Conservation (phyloP, 257 asterid genomes). For the Solanum verrucosum region DNA sequence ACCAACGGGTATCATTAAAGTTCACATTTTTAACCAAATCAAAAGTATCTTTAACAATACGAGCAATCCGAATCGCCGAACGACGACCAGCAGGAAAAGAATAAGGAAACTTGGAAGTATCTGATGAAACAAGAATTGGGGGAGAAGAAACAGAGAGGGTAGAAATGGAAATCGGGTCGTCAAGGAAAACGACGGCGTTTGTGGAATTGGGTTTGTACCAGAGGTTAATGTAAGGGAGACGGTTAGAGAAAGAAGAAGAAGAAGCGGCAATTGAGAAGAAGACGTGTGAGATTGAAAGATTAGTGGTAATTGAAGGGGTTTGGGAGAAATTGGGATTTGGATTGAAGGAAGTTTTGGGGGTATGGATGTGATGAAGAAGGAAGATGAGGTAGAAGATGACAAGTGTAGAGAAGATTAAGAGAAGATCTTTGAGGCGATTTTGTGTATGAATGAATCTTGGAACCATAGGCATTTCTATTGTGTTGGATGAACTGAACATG, state of each 20-base stretch:
- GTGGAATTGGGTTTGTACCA: slow-evolving; percentile 60
- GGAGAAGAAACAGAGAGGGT: slow-evolving; percentile 25
- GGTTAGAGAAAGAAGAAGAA: slow-evolving; percentile 45
- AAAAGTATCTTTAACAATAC: slow-evolving; percentile 46
- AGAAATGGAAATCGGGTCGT: slow-evolving; percentile 16
- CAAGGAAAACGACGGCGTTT: slow-evolving; percentile 53
- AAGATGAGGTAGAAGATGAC: slow-evolving; percentile 36
- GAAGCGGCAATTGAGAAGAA: slow-evolving; percentile 62
- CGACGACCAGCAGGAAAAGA: slow-evolving; percentile 26
- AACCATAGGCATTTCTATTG: slow-evolving; percentile 18
- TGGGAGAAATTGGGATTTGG: slow-evolving; percentile 12
- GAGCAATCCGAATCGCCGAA: slow-evolving; percentile 63
- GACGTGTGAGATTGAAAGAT: slow-evolving; percentile 29
- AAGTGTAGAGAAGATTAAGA: slow-evolving; percentile 43
- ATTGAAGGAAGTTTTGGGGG: slow-evolving; percentile 6
- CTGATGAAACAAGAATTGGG: slow-evolving; percentile 35
- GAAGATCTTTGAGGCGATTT: slow-evolving; percentile 31
- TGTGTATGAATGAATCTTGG: slow-evolving; percentile 18
- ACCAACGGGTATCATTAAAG: slow-evolving; percentile 45
- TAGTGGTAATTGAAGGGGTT: neutral
- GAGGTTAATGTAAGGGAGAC: slow-evolving; percentile 46
- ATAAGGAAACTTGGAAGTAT: slow-evolving; percentile 27
- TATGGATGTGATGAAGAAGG: slow-evolving; percentile 30
- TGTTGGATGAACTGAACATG: neutral
- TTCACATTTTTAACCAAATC: slow-evolving; percentile 12